Base-by-base conservation (phyloP, 495 filamentous ascomycete species). In the Aspergillus campestris region DNA sequence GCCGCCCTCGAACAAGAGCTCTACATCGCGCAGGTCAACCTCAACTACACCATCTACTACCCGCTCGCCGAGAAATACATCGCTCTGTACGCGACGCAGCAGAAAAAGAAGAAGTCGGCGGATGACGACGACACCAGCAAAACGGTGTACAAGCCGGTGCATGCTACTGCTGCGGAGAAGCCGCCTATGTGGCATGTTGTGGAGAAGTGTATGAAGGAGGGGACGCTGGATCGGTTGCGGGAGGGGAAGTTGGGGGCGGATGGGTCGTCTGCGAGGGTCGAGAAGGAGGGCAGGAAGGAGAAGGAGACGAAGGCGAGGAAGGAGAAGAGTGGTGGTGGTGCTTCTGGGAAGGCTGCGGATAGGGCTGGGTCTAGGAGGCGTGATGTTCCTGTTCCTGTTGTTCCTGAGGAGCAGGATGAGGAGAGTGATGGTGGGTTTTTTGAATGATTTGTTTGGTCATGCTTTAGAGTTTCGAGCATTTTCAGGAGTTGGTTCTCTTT, bases 11-110 rank as follows among this genome's bases (percentile, higher is more conserved):
- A 77, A 36, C 51, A 61, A 27, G 72, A 81, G 43, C 70, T 95
- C 30, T 83, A 89, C 50, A 64, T 66, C 10, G 82, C 84, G 6
- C 77, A 84, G 47, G 79, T 96, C 11, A 89, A 95, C 56, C 64
- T 91, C 45, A 87, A 90, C 57, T 98, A 98, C 56, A 80, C 87
- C 1, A 75, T 83, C 36, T 89, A 86, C 65, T 89, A 79, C 56
- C 92, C 92, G 5, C 78, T 88, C 34, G 72, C 77, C 47, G 80
- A 87, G 56, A 79, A 81, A 50, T 98, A 98, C 66, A 67, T 85
- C 44, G 80, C 86, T 13, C 66, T 97, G 5, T 96, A 86, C 55
- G 74, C 77, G 7, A 24, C 18, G 18, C 72, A 66, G 34, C 61
- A 64, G 31, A 61, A 63, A 41, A 59, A 52, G 33, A 55, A 55